Base-by-base conservation (phyloP, 164 flowering plant species). In the Akebia trifoliata region DNA sequence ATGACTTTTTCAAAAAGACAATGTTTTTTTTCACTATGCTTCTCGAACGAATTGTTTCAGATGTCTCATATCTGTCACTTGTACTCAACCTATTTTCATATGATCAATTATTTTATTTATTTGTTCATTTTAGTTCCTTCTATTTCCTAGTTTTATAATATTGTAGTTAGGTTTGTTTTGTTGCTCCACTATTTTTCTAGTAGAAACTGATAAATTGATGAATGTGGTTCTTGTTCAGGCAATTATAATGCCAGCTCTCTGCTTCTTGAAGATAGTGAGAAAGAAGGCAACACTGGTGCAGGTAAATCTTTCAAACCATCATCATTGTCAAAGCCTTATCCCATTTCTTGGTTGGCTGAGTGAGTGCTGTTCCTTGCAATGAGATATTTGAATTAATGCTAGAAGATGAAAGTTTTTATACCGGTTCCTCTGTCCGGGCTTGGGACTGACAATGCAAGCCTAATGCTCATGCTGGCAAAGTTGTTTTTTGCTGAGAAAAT, bases 231-330 rank as follows among this genome's bases (percentile, higher is more conserved):
- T 59, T 49, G 38, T 72, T 4, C 77, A 88, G 98, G 80, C 91
- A 0, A 63, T 92, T 6, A 72, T 91, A 64, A 56, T 86, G 62
- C 98, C 96, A 34, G 63, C 95, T 17, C 53, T 86, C 9, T 88
- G 93, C 54, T 92, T 76, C 73, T 62, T 89, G 25, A 82, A 64
- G 66, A 79, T 88, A 30, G 61, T 56, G 62, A 75, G 77, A 60
- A 74, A 60, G 57, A 78, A 80, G 59, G 93, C 92, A 10, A 73
- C 89, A 43, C 66, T 10, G 11, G 54, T 51, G 38, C 83, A 87
- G 91, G 97, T 90, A 64, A 35, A 44, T 9, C 36, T 26, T 11
- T 14, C n/a, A 8, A n/a, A n/a, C 8, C 2, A 45, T 21, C 15
- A 21, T 45, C 26, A 25, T 22, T 28, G 21, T 45, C 49, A 11